These are phyloP conservation scores for Pythium brachiatum DNA, from an alignment of 352 stramenopile species.

Conservation along the genomic window DNA sequence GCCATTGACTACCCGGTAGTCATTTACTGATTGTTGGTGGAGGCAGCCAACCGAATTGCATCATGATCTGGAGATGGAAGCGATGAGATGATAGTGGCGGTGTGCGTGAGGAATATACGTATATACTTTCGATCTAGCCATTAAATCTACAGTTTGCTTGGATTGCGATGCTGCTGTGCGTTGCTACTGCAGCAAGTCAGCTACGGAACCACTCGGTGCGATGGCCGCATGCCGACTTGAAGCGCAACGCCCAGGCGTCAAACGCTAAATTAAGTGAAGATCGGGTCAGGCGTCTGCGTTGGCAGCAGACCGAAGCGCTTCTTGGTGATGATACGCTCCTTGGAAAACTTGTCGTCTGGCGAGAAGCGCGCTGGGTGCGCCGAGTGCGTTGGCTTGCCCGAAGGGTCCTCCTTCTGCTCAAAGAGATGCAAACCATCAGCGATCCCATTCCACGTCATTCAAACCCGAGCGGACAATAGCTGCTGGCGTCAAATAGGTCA, in stretches of 20 bases:
- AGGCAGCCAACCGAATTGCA: background rate
- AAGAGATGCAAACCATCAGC: background rate
- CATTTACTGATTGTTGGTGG: conserved; percentile 3
- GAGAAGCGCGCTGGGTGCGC: conserved; percentile 98
- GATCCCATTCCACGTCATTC: background rate
- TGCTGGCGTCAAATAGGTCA: too few relatives aligned
- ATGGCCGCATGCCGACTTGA: background rate
- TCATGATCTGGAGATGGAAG: background rate
- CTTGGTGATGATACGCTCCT: conserved; percentile 97
- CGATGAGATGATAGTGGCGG: background rate
- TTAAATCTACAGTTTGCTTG: conserved; percentile 23
- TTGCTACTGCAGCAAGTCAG: background rate
- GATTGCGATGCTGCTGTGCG: conserved; percentile 1
- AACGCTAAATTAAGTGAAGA: conserved; percentile 67
- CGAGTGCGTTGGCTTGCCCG: conserved; percentile 93
- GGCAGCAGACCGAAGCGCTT: conserved; percentile 98
- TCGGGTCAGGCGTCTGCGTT: conserved; percentile 90
- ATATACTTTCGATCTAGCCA: conserved; percentile 24
- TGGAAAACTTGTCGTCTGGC: conserved; percentile 99
- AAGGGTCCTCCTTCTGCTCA: conserved; percentile 92
- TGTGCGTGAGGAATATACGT: conserved; percentile 9
- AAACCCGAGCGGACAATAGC: too few relatives aligned
- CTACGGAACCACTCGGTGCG: background rate
- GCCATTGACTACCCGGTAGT: conserved; percentile 19
- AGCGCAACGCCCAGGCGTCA: background rate